These are phyloP conservation scores for Tylopilus orsonianus DNA, from an alignment of 1,284 basidiomycete genomes.

Conservation along the genomic window DNA sequence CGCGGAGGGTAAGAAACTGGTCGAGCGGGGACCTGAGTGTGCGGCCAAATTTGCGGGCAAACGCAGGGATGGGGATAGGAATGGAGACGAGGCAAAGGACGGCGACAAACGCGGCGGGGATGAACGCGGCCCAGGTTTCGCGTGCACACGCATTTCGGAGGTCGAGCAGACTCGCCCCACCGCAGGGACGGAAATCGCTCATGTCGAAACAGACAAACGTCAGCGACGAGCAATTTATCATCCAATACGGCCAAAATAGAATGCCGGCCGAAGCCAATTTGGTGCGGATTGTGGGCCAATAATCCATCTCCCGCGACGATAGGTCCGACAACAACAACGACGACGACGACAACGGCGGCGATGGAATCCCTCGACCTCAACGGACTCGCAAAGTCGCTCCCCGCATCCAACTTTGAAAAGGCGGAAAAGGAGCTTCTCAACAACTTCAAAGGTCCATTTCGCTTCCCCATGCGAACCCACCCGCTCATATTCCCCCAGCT, in stretches of 20 bases:
- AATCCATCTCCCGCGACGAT: background rate
- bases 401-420: slow-evolving; percentile 58
- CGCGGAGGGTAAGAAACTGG: slow-evolving; percentile 45
- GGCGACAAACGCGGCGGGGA: slow-evolving; percentile 51
- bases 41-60: slow-evolving; percentile 14
- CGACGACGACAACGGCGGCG: slow-evolving; percentile 15
- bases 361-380: slow-evolving; percentile 76
- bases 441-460: slow-evolving; percentile 67
- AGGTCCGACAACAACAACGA: slow-evolving; percentile 2
- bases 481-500: slow-evolving; percentile 43
- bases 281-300: no score
- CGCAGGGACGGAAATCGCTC: slow-evolving; percentile 28
- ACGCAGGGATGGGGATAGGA: slow-evolving; percentile 32
- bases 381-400: slow-evolving; percentile 71
- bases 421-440: slow-evolving; percentile 77
- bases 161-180: slow-evolving; percentile 39
- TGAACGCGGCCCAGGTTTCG: slow-evolving; percentile 52
- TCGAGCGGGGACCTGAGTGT: slow-evolving; percentile 31
- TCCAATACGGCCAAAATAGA: no score
- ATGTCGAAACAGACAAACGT: no score
- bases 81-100: slow-evolving; percentile 43
- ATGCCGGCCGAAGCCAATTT: no score
- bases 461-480: background rate
- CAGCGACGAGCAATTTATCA: no score
- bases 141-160: slow-evolving; percentile 54